Percentiles rank a stretch among this genome's conserved stretches.
These are phyloP conservation scores for Yamadazyma kitorensis DNA, from an alignment of 805 yeast species.

Conservation along the genomic window DNA sequence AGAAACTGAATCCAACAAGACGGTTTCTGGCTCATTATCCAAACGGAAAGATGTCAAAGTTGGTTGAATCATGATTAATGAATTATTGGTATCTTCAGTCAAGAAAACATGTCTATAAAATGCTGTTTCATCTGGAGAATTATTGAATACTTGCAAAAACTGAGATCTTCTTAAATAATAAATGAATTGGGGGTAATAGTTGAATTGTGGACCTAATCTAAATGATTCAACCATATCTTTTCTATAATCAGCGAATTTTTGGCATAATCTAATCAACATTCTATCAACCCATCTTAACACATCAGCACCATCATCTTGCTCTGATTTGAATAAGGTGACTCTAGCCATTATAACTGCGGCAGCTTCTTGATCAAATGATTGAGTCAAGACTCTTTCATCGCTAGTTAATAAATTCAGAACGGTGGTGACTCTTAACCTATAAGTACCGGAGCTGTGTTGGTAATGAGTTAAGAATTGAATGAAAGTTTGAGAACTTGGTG, in stretches of 20 bases:
- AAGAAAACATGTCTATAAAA: conserved; percentile 60
- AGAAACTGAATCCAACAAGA: conserved; percentile 61
- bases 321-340: conserved; percentile 78
- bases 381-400: conserved; percentile 39
- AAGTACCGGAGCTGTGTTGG: conserved; percentile 58
- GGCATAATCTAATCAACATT: conserved; percentile 32
- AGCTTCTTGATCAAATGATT: conserved; percentile 66
- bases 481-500: conserved; percentile 29
- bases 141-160: conserved; percentile 63
- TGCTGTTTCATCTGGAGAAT: conserved; percentile 71
- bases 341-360: conserved; percentile 62
- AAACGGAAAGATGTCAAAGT: conserved; percentile 35
- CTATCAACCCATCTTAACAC: conserved; percentile 94
- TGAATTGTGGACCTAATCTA: conserved; percentile 46
- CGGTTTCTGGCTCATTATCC: conserved; percentile 55
- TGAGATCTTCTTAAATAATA: conserved; percentile 66
- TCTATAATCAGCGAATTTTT: conserved; percentile 40
- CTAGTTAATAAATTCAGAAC: conserved; percentile 42
- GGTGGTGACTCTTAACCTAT: conserved; percentile 62
- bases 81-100: conserved; percentile 58
- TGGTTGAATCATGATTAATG: conserved; percentile 69
- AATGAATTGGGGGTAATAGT: conserved; percentile 63
- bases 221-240: conserved; percentile 48
- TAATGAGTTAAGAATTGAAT: conserved; percentile 59
- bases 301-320: conserved; percentile 85